Evolutionary conservation across 176 grass and related monocot species (phyloP).

Genomic region (Carex scoparia): DNA sequence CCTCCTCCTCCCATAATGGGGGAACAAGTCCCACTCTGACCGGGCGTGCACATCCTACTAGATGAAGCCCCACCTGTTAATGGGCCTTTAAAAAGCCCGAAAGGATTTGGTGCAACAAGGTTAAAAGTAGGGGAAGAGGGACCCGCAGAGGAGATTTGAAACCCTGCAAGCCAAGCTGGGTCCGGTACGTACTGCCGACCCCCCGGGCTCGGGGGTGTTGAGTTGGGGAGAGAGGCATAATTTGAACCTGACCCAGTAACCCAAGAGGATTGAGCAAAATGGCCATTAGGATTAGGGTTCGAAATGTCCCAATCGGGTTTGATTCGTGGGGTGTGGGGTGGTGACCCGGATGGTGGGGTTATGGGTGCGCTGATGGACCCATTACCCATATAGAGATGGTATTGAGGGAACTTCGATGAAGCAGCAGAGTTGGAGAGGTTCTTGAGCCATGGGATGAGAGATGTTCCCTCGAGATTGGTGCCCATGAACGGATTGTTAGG

Average conservation of each 20-base stretch:
- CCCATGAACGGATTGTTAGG: constrained; percentile 17
- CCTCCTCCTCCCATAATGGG: constrained; percentile 13
- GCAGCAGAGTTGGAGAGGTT: constrained; percentile 36
- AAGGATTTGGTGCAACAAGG: constrained; percentile 37
- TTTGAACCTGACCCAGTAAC: constrained; percentile 15
- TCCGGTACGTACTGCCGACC: constrained; percentile 24
- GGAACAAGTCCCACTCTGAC: constrained; percentile 34
- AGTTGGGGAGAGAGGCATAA: constrained; percentile 57
- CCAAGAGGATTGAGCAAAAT: constrained; percentile 30
- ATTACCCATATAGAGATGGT: constrained; percentile 36
- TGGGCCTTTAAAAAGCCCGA: constrained; percentile 31
- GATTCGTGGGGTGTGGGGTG: constrained; percentile 24
- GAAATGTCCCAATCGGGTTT: constrained; percentile 44
- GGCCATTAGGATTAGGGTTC: background rate
- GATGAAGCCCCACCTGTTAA: constrained; percentile 32
- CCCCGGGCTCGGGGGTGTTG: constrained; percentile 42
- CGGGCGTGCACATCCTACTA: constrained; percentile 32
- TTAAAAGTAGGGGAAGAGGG: constrained; percentile 57
- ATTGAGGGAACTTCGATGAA: constrained; percentile 58
- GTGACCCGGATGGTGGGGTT: constrained; percentile 45
- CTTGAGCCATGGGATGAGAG: constrained; percentile 62
- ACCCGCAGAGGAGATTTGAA: constrained; percentile 41
- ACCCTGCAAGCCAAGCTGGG: constrained; percentile 47
- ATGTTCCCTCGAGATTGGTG: constrained; percentile 16
- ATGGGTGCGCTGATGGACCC: constrained; percentile 52